Evolutionary conservation across 768 basidiomycete genomes (phyloP), one percentile per base, ranked within the genome.

Genomic region (Steccherinum ochraceum): DNA sequence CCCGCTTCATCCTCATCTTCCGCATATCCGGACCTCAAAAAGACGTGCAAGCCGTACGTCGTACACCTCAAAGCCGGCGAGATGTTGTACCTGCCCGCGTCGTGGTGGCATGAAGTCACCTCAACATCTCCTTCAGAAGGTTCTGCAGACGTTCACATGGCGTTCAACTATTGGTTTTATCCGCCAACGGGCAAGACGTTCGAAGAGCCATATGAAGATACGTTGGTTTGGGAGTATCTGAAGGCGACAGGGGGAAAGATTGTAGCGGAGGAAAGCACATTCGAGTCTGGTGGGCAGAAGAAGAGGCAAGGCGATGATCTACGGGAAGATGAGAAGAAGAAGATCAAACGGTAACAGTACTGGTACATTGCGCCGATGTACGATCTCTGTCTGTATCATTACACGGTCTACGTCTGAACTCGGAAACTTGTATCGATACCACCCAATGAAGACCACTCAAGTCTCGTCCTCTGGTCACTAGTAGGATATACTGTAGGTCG

Each of bases 111-210:
- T 51, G 65, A 66, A 40, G 65, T 66, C 20, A 64, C 65, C 3
- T 66, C 65, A 12, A 59, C 61, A 12, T 54, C 58, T 11, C 56
- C 49, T 24, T 13, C 19, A 12, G 35, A 25, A 19, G 43, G 25
- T 16, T 48, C 45, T 5, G 40, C 54, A 18, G 56, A 41, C 40
- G 56, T 66, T 16, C 63, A 64, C 46, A 66, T 66, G 64, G 64
- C 64, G 25, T 61, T 66, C 53, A 66, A 66, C 54, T 66, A 64
- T 47, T 66, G 64, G 64, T 66, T 66, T 56, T 66, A 66, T 48
- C 64, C 64, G 5, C 64, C 64, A 19, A 58, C 60, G 44, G 54
- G 55, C n/a, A 59, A 60, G 2, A 51, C 23, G 39, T 65, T 58
- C 48, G 61, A 61, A 13, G 46, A 56, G 39, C 64, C 64, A 30